Evolutionary conservation across 176 grass and related monocot species (phyloP).

Genomic region (Tillandsia fasciculata): DNA sequence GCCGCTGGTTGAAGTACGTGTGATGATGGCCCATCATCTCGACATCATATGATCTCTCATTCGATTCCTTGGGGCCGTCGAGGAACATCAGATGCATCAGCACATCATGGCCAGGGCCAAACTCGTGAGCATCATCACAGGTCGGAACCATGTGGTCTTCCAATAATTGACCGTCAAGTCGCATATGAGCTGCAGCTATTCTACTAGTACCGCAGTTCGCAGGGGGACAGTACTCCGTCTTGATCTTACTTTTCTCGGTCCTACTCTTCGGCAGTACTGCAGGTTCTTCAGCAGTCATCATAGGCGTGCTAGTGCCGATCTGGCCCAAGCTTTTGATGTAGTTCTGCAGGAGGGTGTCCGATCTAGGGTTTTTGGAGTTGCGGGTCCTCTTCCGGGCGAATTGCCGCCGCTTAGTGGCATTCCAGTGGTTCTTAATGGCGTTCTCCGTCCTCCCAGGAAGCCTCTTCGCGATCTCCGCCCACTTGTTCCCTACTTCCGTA

Average conservation of each 20-base stretch:
- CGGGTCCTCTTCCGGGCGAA: constrained; percentile 43
- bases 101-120: constrained; percentile 1
- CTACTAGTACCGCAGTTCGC: too few relatives aligned
- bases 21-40: background rate
- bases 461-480: constrained; percentile 90
- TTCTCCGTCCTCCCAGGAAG: constrained; percentile 88
- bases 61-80: constrained; percentile 26
- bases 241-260: background rate
- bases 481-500: constrained; percentile 85
- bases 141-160: constrained; percentile 25
- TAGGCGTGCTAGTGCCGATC: constrained; percentile 7
- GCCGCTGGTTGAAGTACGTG: constrained; percentile 9
- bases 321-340: constrained; percentile 76
- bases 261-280: background rate
- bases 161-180: too few relatives aligned
- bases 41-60: background rate
- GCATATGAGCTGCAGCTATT: too few relatives aligned
- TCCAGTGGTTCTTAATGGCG: constrained; percentile 96
- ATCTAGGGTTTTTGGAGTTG: constrained; percentile 38
- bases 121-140: constrained; percentile 13
- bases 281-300: constrained; percentile 7
- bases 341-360: constrained; percentile 55
- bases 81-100: constrained; percentile 33
- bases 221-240: too few relatives aligned
- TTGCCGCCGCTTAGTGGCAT: constrained; percentile 77